Percentiles rank a stretch among this genome's conserved stretches.
These are phyloP conservation scores for Scedosporium minutisporum DNA, from an alignment of 2,329 filamentous ascomycete species.

Conservation along the genomic window DNA sequence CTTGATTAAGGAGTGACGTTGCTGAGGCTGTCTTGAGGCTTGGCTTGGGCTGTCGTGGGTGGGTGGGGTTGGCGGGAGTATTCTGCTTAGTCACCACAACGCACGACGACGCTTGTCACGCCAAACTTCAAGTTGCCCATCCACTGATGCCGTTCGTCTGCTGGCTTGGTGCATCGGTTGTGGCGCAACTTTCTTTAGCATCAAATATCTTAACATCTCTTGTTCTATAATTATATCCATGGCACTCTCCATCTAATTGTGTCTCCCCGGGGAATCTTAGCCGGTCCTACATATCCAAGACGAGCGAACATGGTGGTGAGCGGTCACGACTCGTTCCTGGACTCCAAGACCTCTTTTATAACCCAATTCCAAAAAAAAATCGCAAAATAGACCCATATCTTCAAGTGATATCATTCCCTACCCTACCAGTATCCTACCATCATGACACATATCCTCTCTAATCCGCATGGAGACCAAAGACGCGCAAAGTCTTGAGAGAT, in stretches of 20 bases:
- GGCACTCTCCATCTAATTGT: too few species aligned
- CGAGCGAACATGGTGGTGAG: too few species aligned
- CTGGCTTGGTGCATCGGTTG: too few species aligned
- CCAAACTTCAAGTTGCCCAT: too few species aligned
- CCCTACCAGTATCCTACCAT: not conserved
- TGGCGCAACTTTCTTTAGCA: too few species aligned
- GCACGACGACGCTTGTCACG: not conserved
- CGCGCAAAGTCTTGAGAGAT: not conserved
- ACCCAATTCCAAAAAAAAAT: not conserved
- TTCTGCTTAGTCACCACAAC: not conserved
- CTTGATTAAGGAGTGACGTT: not conserved
- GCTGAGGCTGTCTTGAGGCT: not conserved
- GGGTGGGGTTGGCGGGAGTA: slow-evolving; percentile 1
- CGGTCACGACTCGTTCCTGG: not conserved
- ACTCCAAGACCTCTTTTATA: not conserved
- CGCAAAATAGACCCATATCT: not conserved
- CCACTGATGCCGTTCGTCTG: too few species aligned
- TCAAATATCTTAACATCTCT: too few species aligned
- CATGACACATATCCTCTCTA: not conserved
- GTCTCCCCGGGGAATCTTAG: too few species aligned
- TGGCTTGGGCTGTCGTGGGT: not conserved
- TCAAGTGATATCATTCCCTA: not conserved
- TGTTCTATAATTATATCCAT: too few species aligned
- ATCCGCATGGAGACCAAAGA: not conserved
- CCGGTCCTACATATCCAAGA: too few species aligned